A percentile compares a stretch with the other conserved stretches of the same genome.
Conservation (phyloP, 495 filamentous ascomycete species). For the Trichoderma gamsii region DNA sequence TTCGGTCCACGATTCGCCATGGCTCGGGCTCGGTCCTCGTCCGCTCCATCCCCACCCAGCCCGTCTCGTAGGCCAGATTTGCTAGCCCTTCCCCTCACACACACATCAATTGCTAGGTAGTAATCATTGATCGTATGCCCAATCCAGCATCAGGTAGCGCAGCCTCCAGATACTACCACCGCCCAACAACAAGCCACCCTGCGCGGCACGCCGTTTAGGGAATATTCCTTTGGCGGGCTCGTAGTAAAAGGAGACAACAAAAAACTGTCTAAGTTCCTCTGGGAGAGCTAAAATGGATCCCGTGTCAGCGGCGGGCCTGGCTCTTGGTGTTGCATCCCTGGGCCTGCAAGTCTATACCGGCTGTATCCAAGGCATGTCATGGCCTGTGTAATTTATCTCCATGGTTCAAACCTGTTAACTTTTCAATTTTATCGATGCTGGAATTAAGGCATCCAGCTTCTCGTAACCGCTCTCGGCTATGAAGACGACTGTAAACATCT, state of each 20-base stretch:
- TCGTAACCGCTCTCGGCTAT: slow-evolving; percentile 37
- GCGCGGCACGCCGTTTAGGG: no score
- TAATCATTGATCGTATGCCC: no score
- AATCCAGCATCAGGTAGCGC: not conserved
- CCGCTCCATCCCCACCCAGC: not conserved
- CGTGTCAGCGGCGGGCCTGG: slow-evolving; percentile 34
- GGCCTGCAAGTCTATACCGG: slow-evolving; percentile 37
- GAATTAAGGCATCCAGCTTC: slow-evolving; percentile 32
- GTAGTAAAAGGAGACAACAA: not conserved
- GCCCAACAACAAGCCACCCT: no score
- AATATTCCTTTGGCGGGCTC: no score
- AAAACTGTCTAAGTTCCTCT: not conserved
- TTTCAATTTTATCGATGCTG: not conserved
- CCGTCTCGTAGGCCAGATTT: not conserved
- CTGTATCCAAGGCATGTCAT: slow-evolving; percentile 31
- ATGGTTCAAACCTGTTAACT: not conserved
- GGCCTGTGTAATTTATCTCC: not conserved
- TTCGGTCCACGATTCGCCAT: not conserved
- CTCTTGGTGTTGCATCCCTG: slow-evolving; percentile 36
- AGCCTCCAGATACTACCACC: not conserved
- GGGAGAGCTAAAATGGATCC: slow-evolving; percentile 28
- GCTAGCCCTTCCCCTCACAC: not conserved
- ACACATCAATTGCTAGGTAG: not conserved
- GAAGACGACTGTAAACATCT: slow-evolving; percentile 40
- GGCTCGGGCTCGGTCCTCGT: not conserved